Evolutionary conservation across 306 rosid genomes (phyloP).

Genomic region (Vigna unguiculata): DNA sequence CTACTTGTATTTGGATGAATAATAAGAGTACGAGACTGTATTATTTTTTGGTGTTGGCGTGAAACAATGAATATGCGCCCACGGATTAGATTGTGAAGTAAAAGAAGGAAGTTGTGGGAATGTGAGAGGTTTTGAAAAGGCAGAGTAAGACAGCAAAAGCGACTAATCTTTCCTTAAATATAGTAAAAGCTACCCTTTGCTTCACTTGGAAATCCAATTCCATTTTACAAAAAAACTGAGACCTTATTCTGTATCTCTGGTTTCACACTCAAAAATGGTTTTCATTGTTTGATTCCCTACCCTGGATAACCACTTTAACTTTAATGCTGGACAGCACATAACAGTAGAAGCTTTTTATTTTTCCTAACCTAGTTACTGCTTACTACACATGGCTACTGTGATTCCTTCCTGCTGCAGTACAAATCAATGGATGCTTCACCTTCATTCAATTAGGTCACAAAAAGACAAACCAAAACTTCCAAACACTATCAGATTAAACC

Average conservation of each 20-base stretch:
- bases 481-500: neutral
- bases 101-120: neutral
- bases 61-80: no score
- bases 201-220: neutral
- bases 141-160: constrained; percentile 24
- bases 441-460: constrained; percentile 37
- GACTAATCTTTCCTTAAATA: constrained; percentile 35
- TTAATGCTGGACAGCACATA: constrained; percentile 47
- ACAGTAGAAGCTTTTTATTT: neutral
- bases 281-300: constrained; percentile 12
- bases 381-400: constrained; percentile 37
- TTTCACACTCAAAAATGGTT: neutral
- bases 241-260: neutral
- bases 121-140: constrained; percentile 4
- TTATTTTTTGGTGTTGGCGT: no score
- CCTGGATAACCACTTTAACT: constrained; percentile 16
- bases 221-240: no score
- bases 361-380: constrained; percentile 42
- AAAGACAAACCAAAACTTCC: constrained; percentile 42
- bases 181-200: constrained; percentile 36
- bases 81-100: neutral
- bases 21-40: no score
- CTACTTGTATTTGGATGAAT: no score
- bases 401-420: constrained; percentile 26
- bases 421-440: constrained; percentile 7